Base-by-base conservation (phyloP, 2,329 filamentous ascomycete species). In the Neonectria hederae region DNA sequence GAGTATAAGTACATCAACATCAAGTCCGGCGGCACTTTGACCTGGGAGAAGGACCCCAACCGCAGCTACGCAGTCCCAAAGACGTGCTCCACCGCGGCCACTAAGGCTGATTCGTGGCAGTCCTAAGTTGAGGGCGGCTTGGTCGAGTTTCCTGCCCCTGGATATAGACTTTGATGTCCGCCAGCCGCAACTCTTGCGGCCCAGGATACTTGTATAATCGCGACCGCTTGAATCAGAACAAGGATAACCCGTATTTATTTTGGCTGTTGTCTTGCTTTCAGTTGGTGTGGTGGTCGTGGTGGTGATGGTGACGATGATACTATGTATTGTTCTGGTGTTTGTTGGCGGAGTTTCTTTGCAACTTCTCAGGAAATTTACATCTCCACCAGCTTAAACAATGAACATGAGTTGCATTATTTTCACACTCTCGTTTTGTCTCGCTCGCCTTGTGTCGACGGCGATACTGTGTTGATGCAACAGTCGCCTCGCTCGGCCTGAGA, bases 1-100 rank as follows among this genome's bases (percentile, higher is more conserved):
- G 72, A 88, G 79, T 93, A 92, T 76, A 92, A 93, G 80, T 93
- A 87, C 74, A 85, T 93, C 70, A 85, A 86, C 54, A 83, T 90
- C 45, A 81, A 82, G 62, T 72, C 77, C 1, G 83, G 86, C 69
- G 86, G 88, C 0, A 79, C 78, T 0, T 77, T 90, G 9, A 82
- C 78, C 2, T 93, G 90, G 90, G 90, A 93, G 79, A 81, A 79
- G 53, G 90, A 90, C 54, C 82, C 84, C 0, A 84, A 87, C 73
- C 83, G 81, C 48, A 72, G 65, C 2, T 78, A 76, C 61, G 74
- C 72, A 10, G 76, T 78, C 14, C 76, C 76, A 46, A 70, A 69
- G 66, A 69, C 75, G 1, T 79, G 77, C 57, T 69, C 71, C 17
- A 75, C 71, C 10, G 67, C 66, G 22, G 74, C 66, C 3, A 69